These are phyloP conservation scores for Penicillium brasilianum DNA, from an alignment of 2,329 filamentous ascomycete genomes.

Conservation along the genomic window DNA sequence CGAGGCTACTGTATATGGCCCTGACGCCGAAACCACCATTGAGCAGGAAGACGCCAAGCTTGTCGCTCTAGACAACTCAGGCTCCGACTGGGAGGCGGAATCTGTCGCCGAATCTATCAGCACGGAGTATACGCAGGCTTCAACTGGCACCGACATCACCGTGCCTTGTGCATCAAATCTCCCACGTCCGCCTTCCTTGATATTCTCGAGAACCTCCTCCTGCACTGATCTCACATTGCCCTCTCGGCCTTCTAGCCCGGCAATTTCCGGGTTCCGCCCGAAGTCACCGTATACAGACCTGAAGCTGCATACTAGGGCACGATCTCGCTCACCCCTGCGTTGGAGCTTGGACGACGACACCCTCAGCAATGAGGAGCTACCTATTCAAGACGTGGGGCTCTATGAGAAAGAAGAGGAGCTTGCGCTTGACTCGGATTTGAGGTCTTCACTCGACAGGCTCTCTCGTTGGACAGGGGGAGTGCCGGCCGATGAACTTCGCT, in stretches of 20 bases:
- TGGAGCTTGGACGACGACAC: not conserved
- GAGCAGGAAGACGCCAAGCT: not conserved
- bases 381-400: not conserved
- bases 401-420: not conserved
- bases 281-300: not conserved
- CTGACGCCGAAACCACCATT: not conserved
- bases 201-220: not conserved
- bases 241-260: not conserved
- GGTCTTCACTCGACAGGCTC: constrained; percentile 1
- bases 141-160: not conserved
- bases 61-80: not conserved
- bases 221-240: not conserved
- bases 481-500: not conserved
- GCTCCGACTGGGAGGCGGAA: not conserved
- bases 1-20: not conserved
- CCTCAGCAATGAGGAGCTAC: not conserved
- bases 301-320: not conserved
- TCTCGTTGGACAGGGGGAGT: constrained; percentile 1
- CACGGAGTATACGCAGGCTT: not conserved
- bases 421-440: constrained; percentile 4
- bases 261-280: not conserved
- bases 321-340: not conserved
- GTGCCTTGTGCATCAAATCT: not conserved
- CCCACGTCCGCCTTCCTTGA: not conserved
- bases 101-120: not conserved